These are phyloP conservation scores for Schizophyllum amplum DNA, from an alignment of 1,284 basidiomycete genomes.

Conservation along the genomic window DNA sequence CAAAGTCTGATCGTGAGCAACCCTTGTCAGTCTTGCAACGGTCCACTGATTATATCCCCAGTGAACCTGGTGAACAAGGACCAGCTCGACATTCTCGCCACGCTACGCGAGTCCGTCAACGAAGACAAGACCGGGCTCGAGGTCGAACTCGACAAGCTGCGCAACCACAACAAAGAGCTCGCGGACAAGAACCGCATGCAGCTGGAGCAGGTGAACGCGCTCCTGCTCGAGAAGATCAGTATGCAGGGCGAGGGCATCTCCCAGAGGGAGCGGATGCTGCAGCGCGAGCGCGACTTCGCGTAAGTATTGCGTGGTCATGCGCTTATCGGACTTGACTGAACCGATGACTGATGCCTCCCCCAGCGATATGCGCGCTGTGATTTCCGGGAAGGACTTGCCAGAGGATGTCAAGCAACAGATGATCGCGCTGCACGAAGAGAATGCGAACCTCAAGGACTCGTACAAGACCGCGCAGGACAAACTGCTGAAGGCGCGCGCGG, in stretches of 20 bases:
- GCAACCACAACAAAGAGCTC: slow-evolving; percentile 63
- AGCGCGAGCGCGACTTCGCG: slow-evolving; percentile 76
- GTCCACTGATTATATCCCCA: slow-evolving; percentile 21
- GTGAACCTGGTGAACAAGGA: slow-evolving; percentile 82
- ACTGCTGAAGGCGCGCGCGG: slow-evolving; percentile 72
- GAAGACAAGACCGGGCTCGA: slow-evolving; percentile 79
- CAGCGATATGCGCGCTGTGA: slow-evolving; percentile 66
- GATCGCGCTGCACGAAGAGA: slow-evolving; percentile 73
- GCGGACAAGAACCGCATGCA: slow-evolving; percentile 86
- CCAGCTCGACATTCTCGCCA: slow-evolving; percentile 75
- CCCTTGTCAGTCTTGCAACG: background rate
- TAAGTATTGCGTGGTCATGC: slow-evolving; percentile 26
- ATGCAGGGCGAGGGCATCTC: slow-evolving; percentile 83
- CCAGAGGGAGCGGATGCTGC: slow-evolving; percentile 76
- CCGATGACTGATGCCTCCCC: slow-evolving; percentile 5
- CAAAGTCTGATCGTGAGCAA: slow-evolving; percentile 77
- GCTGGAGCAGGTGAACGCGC: slow-evolving; percentile 80
- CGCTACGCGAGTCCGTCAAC: slow-evolving; percentile 81
- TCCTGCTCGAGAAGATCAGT: slow-evolving; percentile 88
- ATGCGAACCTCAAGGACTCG: slow-evolving; percentile 62
- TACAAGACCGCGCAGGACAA: slow-evolving; percentile 71
- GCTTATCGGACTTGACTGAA: slow-evolving; percentile 5
- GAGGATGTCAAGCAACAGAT: slow-evolving; percentile 75
- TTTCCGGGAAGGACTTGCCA: slow-evolving; percentile 70
- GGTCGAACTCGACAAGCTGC: slow-evolving; percentile 55